phyloP scores from a whole-genome alignment of 371 early-diverging fungal genomes.

The Entomophthora muscae region DNA sequence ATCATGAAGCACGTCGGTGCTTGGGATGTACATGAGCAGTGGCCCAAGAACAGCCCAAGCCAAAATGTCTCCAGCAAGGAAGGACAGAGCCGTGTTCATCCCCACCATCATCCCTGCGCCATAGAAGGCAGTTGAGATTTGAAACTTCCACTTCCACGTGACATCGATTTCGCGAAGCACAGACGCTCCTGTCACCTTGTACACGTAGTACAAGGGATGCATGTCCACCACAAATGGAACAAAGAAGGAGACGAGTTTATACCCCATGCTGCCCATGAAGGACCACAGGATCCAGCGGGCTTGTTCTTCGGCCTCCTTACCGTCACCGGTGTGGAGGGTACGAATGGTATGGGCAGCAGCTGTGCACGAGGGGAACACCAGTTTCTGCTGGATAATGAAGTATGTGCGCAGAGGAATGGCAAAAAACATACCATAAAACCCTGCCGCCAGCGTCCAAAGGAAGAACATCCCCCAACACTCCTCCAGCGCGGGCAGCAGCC shows the following conservation, averaged over 20 bases:
- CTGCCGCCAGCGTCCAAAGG: conserved; percentile 41
- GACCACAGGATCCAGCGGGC: conserved; percentile 12
- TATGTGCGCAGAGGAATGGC: conserved; percentile 52
- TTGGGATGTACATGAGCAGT: conserved; percentile 13
- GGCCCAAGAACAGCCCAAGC: conserved; percentile 35
- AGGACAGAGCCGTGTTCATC: conserved; percentile 29
- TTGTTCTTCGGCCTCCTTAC: conserved; percentile 15
- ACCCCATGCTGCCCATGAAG: conserved; percentile 4
- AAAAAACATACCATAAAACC: conserved; percentile 58
- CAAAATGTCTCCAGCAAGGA: conserved; percentile 31
- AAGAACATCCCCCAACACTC: conserved; percentile 23
- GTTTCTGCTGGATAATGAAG: conserved; percentile 48
- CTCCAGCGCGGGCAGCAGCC: conserved; percentile 25
- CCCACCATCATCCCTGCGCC: conserved; percentile 56
- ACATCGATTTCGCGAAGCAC: conserved; percentile 22
- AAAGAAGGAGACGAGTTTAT: conserved; percentile 22
- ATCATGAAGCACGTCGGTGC: conserved; percentile 14
- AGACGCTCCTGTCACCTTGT: conserved; percentile 20
- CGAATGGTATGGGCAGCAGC: conserved; percentile 49
- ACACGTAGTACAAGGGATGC: conserved; percentile 43
- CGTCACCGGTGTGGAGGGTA: conserved; percentile 32
- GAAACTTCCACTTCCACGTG: conserved; percentile 7
- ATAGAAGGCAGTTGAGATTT: conserved; percentile 13
- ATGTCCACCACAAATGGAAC: conserved; percentile 30
- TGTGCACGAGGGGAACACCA: conserved; percentile 54